Conservation (phyloP, 352 stramenopile genomes). For the Blastocystis sp. region DNA sequence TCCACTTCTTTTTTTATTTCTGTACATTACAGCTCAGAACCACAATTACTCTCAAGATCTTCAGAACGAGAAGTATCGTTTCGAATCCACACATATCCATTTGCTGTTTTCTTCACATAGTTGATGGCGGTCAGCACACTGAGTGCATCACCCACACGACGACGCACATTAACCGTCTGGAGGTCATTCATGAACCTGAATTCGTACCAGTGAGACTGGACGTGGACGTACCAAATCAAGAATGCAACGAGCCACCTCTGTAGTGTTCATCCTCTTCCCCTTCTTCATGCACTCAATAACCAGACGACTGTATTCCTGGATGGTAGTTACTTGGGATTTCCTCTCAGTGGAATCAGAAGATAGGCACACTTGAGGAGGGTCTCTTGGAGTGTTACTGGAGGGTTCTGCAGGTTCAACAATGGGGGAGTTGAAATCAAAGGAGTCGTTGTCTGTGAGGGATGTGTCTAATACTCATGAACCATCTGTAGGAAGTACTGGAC, state of each 20-base stretch:
- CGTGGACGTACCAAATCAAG: background rate
- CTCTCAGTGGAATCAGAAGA: background rate
- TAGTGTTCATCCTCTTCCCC: slow-evolving; percentile 20
- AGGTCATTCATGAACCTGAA: background rate
- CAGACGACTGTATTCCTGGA: slow-evolving; percentile 29
- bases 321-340: background rate
- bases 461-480: background rate
- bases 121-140: slow-evolving; percentile 23
- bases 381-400: too few species aligned
- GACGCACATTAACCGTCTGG: slow-evolving; percentile 11
- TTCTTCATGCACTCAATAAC: slow-evolving; percentile 41
- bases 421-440: background rate
- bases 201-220: background rate
- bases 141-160: slow-evolving; percentile 19
- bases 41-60: background rate
- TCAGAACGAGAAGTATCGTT: background rate
- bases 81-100: background rate
- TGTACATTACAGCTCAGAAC: background rate
- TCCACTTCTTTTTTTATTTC: background rate
- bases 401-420: background rate
- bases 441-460: background rate
- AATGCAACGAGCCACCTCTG: slow-evolving; percentile 8
- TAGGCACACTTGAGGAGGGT: background rate
- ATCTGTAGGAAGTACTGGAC: background rate
- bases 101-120: background rate